These are phyloP conservation scores for Parachaetomium inaequale DNA, from an alignment of 495 filamentous ascomycete genomes.

Conservation along the genomic window DNA sequence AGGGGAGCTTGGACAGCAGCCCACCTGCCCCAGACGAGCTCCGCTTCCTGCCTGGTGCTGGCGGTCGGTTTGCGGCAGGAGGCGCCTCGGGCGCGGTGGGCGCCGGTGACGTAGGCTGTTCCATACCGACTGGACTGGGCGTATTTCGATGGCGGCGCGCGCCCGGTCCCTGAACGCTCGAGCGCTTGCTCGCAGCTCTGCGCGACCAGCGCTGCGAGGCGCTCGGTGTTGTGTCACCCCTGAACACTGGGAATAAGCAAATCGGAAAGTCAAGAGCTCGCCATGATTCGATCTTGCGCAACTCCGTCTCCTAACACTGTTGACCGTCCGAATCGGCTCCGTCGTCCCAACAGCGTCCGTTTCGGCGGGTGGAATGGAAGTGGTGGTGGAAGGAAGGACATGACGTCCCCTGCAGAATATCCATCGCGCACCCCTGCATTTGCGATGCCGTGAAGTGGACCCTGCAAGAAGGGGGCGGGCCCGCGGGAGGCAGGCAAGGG, in stretches of 20 bases:
- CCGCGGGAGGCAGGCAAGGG: neutral
- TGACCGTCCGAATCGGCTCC: neutral
- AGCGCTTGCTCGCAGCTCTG: neutral
- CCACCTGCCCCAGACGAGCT: conserved; percentile 46
- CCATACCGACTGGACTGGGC: conserved; percentile 15
- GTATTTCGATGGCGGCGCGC: neutral
- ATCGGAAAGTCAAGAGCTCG: too few species aligned
- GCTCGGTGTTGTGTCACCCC: neutral
- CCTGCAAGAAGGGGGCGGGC: neutral
- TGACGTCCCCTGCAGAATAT: neutral
- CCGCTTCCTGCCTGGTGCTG: conserved; percentile 28
- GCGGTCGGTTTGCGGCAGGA: conserved; percentile 19
- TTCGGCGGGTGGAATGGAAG: neutral
- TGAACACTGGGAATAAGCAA: neutral
- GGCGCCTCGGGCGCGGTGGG: conserved; percentile 18
- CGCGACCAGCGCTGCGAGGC: neutral
- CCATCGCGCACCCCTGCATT: neutral
- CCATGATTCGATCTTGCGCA: too few species aligned
- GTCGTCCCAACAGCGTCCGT: neutral
- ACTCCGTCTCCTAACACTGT: too few species aligned
- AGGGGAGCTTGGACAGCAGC: conserved; percentile 58
- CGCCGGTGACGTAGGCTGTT: conserved; percentile 18
- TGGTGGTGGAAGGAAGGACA: neutral
- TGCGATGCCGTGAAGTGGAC: neutral
- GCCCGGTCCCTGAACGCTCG: neutral